These are phyloP conservation scores for Nicotiana attenuata DNA, from an alignment of 257 asterid genomes.

Conservation along the genomic window DNA sequence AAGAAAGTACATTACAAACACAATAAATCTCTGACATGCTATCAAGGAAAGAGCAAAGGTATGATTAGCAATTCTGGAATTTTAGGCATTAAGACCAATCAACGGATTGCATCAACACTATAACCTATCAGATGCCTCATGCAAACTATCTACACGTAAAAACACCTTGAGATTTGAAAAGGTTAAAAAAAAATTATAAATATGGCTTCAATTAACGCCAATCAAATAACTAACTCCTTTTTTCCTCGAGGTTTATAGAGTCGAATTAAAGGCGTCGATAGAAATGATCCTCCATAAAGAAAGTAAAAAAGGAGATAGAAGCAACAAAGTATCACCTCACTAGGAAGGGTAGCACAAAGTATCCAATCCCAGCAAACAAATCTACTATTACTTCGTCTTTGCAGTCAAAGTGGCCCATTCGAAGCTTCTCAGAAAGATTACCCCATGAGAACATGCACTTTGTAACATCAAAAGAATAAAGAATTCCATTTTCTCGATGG, in stretches of 20 bases:
- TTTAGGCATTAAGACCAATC: slow-evolving; percentile 1
- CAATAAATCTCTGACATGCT: not conserved
- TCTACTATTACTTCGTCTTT: slow-evolving; percentile 81
- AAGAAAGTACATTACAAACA: not conserved
- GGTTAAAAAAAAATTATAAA: not conserved
- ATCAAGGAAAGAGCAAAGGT: slow-evolving; percentile 13
- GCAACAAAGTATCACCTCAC: slow-evolving; percentile 44
- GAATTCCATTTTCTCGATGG: slow-evolving; percentile 88
- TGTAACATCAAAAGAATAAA: slow-evolving; percentile 83
- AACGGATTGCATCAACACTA: not conserved
- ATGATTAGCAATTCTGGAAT: not conserved
- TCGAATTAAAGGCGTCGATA: not conserved
- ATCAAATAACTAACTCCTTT: not conserved
- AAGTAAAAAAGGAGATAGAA: not conserved
- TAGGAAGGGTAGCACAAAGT: slow-evolving; percentile 91
- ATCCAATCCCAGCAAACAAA: slow-evolving; percentile 93
- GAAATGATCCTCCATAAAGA: not conserved
- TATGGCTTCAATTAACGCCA: not conserved
- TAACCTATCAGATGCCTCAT: not conserved
- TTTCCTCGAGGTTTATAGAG: not conserved
- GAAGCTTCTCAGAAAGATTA: slow-evolving; percentile 91
- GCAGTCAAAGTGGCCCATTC: slow-evolving; percentile 73
- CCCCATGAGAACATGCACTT: slow-evolving; percentile 99
- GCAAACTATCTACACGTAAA: not conserved
- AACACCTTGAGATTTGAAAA: not conserved